Evolutionary conservation across 148 eudicot species (phyloP).

Genomic region (Pharnaceum exiguum): DNA sequence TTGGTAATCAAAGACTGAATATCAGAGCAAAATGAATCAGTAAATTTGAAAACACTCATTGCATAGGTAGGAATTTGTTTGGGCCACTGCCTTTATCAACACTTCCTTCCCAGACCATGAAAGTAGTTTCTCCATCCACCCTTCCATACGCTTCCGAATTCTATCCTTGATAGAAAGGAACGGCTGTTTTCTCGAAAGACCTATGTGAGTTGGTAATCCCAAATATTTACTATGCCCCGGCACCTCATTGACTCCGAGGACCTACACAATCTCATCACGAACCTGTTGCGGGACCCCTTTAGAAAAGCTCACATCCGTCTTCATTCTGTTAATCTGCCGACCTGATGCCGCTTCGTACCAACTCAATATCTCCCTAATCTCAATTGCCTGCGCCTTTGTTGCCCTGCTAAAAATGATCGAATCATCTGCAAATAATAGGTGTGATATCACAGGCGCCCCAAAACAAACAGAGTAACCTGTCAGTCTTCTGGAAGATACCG

Average conservation of each 20-base stretch:
- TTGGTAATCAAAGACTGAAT: background rate
- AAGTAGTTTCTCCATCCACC: too few relatives aligned
- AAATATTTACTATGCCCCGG: background rate
- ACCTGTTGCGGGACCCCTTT: background rate
- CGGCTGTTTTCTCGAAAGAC: background rate
- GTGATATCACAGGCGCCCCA: too few relatives aligned
- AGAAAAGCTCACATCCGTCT: background rate
- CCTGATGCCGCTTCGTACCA: background rate
- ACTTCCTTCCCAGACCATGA: background rate
- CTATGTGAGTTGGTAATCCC: background rate
- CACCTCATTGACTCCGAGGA: background rate
- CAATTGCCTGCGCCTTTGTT: too few relatives aligned
- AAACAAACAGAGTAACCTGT: too few relatives aligned
- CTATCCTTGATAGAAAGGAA: background rate
- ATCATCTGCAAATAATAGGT: too few relatives aligned
- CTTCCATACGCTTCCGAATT: background rate
- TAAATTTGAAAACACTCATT: background rate
- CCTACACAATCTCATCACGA: background rate
- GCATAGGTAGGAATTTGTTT: background rate
- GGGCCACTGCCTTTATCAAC: background rate
- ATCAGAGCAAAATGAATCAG: background rate
- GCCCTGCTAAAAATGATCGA: background rate
- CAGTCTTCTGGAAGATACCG: too few relatives aligned
- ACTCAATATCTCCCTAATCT: background rate
- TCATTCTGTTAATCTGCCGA: background rate